Evolutionary conservation across 176 grass and related monocot genomes (phyloP).

Genomic region (Rhipidocladum racemiflorum): DNA sequence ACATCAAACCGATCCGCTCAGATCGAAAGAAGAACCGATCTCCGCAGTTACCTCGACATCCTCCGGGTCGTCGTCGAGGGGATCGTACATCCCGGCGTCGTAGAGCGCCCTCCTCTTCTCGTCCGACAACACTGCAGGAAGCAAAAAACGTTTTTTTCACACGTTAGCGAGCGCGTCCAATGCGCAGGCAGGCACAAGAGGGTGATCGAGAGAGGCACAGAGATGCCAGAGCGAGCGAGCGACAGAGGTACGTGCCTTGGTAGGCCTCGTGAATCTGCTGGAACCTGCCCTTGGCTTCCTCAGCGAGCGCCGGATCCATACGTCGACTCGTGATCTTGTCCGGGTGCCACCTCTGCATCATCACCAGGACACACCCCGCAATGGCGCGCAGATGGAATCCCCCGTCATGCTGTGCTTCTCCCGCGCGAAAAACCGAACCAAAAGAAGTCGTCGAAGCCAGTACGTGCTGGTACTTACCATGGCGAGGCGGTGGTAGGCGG

Average conservation of each 20-base stretch:
- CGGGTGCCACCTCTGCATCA: slow-evolving; percentile 79
- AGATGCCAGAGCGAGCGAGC: not conserved
- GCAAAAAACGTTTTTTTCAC: not conserved
- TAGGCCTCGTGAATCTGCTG: slow-evolving; percentile 87
- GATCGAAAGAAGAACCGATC: not conserved
- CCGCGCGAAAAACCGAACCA: not conserved
- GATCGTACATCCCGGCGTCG: slow-evolving; percentile 68
- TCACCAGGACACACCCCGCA: not conserved
- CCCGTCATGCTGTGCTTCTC: not conserved
- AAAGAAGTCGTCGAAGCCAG: not conserved
- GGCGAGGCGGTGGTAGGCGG: slow-evolving; percentile 73
- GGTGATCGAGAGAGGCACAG: no score
- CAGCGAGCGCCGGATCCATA: slow-evolving; percentile 45
- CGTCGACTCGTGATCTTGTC: slow-evolving; percentile 45
- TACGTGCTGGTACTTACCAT: slow-evolving; percentile 36
- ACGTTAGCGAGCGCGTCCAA: not conserved
- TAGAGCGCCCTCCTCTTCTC: slow-evolving; percentile 63
- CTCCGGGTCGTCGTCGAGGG: slow-evolving; percentile 50
- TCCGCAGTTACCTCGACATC: slow-evolving; percentile 55
- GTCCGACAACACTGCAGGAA: slow-evolving; percentile 68
- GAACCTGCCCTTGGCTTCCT: slow-evolving; percentile 75
- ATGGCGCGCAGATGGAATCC: not conserved
- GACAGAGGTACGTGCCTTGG: slow-evolving; percentile 45
- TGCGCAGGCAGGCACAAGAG: not conserved
- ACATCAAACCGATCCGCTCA: not conserved